Conservation (phyloP, 352 stramenopile genomes). For the Phytopythium sindhum region DNA sequence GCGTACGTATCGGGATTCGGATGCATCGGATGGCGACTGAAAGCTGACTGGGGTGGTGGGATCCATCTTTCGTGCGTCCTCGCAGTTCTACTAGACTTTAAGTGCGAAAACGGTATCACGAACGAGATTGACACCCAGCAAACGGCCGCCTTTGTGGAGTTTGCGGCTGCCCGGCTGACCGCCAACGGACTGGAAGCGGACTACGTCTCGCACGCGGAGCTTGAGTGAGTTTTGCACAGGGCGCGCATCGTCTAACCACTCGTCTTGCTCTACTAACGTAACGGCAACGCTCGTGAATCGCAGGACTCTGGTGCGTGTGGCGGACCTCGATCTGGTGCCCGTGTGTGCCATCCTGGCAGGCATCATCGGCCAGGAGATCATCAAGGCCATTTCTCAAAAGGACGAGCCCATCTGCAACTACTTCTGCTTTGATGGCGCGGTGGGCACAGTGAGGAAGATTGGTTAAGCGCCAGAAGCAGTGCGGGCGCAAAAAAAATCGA, state of each 20-base stretch:
- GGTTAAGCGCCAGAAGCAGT: constrained; percentile 20
- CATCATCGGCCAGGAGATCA: constrained; percentile 96
- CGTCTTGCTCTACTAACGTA: background rate
- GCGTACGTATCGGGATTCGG: constrained; percentile 27
- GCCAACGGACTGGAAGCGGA: constrained; percentile 55
- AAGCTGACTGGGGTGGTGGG: background rate
- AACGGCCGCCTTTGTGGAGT: constrained; percentile 48
- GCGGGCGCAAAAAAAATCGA: background rate
- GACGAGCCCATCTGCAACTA: constrained; percentile 96
- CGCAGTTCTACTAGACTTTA: constrained; percentile 65
- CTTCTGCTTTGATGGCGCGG: constrained; percentile 90
- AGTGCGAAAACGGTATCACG: constrained; percentile 17
- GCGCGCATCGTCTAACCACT: background rate
- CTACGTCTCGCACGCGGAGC: constrained; percentile 51
- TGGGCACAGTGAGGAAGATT: constrained; percentile 56
- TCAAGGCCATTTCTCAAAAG: constrained; percentile 97
- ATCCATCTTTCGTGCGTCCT: no score
- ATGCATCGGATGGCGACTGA: background rate
- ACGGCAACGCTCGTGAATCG: background rate
- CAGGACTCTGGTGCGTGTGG: constrained; percentile 40
- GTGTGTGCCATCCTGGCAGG: constrained; percentile 96
- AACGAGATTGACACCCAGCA: constrained; percentile 14
- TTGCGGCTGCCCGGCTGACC: constrained; percentile 44
- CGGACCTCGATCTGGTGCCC: constrained; percentile 74
- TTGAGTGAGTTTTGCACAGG: constrained; percentile 24